phyloP scores from a whole-genome alignment of 1,139 yeast species.

The Kodamaea plutei region DNA sequence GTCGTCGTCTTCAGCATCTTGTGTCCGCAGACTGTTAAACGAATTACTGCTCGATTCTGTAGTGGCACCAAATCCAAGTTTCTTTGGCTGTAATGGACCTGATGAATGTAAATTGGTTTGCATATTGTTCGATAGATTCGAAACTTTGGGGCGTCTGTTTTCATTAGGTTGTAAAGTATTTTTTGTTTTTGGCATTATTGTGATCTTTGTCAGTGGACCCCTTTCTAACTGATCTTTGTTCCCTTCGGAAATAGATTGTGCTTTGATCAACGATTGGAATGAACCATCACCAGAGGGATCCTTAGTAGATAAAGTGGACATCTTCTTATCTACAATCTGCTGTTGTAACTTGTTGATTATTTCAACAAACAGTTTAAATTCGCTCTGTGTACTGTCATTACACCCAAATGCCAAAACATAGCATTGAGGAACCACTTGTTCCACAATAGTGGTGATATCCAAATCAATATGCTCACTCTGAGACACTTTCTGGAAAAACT shows the following conservation, averaged over 20 bases:
- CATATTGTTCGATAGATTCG: too few relatives aligned
- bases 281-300: conserved; percentile 9
- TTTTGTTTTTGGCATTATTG: conserved; percentile 11
- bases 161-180: conserved; percentile 11
- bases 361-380: conserved; percentile 30
- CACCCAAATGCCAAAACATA: conserved; percentile 39
- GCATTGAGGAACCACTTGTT: conserved; percentile 36
- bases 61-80: conserved; percentile 26
- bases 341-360: conserved; percentile 28
- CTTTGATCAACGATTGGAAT: conserved; percentile 31
- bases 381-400: conserved; percentile 35
- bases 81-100: conserved; percentile 6
- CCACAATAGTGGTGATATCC: conserved; percentile 36
- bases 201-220: conserved; percentile 21
- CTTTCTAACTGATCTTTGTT: conserved; percentile 22
- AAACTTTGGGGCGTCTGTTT: too few relatives aligned
- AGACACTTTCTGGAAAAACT: conserved; percentile 46
- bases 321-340: conserved; percentile 25
- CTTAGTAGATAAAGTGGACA: conserved; percentile 22
- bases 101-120: too few relatives aligned
- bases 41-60: conserved; percentile 14
- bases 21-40: conserved; percentile 20
- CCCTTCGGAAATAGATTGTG: conserved; percentile 30
- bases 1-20: conserved; percentile 18
- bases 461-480: conserved; percentile 34